Percentiles rank a stretch among this genome's conserved stretches.
These are phyloP conservation scores for Hericium coralloides DNA, from an alignment of 768 basidiomycete genomes.

Conservation along the genomic window DNA sequence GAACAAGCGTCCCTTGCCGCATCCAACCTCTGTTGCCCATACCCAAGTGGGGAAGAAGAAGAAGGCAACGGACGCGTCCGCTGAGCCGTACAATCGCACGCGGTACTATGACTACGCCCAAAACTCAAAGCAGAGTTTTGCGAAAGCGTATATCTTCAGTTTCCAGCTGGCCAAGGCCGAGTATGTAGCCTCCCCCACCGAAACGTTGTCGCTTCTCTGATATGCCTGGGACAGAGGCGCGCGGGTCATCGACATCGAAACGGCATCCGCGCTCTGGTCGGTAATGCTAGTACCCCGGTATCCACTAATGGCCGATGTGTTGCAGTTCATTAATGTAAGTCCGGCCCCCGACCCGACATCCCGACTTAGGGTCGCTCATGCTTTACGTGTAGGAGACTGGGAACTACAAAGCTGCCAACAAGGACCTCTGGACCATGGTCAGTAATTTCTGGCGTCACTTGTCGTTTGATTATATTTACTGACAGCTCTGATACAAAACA, in stretches of 20 bases:
- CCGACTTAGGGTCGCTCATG: background rate
- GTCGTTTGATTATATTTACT: background rate
- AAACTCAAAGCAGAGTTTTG: conserved; percentile 45
- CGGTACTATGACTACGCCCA: conserved; percentile 41
- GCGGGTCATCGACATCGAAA: conserved; percentile 80
- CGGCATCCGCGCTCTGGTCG: conserved; percentile 67
- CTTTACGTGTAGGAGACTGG: conserved; percentile 30
- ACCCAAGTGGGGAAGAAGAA: conserved; percentile 25
- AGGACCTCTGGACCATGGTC: conserved; percentile 84
- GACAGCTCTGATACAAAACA: conserved; percentile 19
- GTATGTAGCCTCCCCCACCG: conserved; percentile 34
- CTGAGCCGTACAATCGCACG: conserved; percentile 42
- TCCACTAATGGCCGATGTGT: conserved; percentile 54
- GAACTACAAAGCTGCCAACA: conserved; percentile 70
- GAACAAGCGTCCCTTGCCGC: conserved; percentile 28
- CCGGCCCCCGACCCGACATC: background rate
- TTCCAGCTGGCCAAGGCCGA: conserved; percentile 63
- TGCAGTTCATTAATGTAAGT: conserved; percentile 57
- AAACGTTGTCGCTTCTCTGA: too few species aligned
- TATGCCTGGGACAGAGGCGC: conserved; percentile 38
- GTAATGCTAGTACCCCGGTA: conserved; percentile 62
- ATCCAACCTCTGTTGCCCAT: conserved; percentile 11
- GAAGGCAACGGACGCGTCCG: conserved; percentile 26
- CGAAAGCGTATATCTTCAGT: conserved; percentile 60
- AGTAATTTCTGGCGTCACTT: conserved; percentile 12